phyloP scores from a whole-genome alignment of 139 green algal genomes.

The Coelastrella sp. region DNA sequence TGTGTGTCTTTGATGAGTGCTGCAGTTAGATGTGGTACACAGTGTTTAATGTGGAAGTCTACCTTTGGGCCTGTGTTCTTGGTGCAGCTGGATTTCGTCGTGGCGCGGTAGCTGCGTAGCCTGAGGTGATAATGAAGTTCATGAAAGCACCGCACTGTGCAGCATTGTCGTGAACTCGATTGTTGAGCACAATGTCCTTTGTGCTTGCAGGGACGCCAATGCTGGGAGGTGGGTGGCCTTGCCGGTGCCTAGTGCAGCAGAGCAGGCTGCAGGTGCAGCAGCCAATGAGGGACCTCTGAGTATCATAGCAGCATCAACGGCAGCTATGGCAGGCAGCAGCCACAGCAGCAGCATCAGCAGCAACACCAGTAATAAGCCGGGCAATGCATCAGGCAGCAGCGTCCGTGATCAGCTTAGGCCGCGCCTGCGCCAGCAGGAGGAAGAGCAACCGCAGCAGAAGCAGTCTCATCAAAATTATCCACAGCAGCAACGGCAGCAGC shows the following conservation, averaged over 20 bases:
- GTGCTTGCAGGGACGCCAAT: constrained; percentile 13
- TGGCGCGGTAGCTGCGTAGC: too few species aligned
- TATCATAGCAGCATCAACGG: constrained; percentile 8
- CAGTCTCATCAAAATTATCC: constrained; percentile 5
- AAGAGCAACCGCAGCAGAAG: too few species aligned
- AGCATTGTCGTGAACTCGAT: too few species aligned
- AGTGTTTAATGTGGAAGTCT: too few species aligned
- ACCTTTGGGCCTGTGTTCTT: too few species aligned
- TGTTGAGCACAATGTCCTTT: too few species aligned
- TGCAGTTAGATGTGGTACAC: neutral
- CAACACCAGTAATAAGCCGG: neutral
- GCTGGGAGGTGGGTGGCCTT: neutral
- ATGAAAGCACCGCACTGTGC: too few species aligned
- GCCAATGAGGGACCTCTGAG: neutral
- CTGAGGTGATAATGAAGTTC: too few species aligned
- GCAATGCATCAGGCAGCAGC: too few species aligned
- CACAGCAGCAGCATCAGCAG: constrained; percentile 10
- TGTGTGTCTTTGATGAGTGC: neutral
- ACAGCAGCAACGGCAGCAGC: constrained; percentile 20
- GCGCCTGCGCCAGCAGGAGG: too few species aligned
- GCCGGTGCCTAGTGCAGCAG: neutral
- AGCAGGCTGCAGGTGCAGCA: constrained; percentile 9
- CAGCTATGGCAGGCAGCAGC: constrained; percentile 11
- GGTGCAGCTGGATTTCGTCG: neutral
- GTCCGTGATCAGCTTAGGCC: too few species aligned